These are phyloP conservation scores for Cercospora citrullina DNA, from an alignment of 2,329 filamentous ascomycete species.

Conservation along the genomic window DNA sequence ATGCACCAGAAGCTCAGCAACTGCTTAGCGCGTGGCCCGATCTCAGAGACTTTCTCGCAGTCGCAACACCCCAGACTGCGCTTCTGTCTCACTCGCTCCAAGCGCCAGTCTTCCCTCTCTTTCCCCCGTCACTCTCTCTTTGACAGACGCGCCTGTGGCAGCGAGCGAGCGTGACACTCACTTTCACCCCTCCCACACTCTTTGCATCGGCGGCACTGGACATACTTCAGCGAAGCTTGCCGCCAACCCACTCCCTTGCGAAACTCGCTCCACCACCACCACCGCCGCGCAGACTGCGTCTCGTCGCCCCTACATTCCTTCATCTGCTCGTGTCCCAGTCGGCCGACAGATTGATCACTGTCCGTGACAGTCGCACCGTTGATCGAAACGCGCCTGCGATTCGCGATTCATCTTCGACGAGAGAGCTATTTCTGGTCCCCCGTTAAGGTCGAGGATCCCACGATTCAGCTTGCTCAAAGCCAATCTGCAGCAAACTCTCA, in stretches of 20 bases:
- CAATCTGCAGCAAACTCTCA: conserved; percentile 3
- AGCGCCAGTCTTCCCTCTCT: neutral
- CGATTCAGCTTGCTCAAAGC: neutral
- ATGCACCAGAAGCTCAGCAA: neutral
- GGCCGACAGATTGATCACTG: neutral
- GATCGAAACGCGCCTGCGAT: neutral
- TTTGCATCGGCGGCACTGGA: neutral
- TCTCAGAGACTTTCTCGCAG: neutral
- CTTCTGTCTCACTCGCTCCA: neutral
- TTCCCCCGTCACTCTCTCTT: conserved; percentile 1
- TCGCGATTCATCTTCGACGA: neutral
- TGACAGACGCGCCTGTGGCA: conserved; percentile 4
- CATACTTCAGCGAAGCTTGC: conserved; percentile 5
- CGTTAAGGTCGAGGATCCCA: neutral
- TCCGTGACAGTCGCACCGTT: neutral
- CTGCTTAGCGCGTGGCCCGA: neutral
- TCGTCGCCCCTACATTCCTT: neutral
- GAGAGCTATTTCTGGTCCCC: neutral
- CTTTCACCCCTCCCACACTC: conserved; percentile 6
- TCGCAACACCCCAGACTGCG: neutral
- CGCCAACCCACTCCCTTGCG: conserved; percentile 13
- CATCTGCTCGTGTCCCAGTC: neutral
- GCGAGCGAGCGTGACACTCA: conserved; percentile 7
- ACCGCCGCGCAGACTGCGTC: conserved; percentile 1
- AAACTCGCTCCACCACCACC: neutral